phyloP scores from a whole-genome alignment of 768 basidiomycete genomes.

The Hypholoma sublateritium region DNA sequence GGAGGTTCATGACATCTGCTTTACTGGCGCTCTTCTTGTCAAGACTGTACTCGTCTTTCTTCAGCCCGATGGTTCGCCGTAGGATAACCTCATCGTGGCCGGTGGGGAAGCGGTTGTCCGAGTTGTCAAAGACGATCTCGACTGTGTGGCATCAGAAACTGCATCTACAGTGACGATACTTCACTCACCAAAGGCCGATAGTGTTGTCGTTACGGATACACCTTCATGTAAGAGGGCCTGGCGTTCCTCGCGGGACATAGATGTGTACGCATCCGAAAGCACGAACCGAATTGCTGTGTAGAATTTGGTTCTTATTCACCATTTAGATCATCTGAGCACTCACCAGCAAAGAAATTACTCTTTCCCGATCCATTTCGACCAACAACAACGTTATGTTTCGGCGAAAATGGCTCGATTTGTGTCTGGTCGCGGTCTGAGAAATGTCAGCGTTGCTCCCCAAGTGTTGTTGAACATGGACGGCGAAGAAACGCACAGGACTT shows the following conservation, averaged over 20 bases:
- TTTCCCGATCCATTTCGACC: constrained; percentile 98
- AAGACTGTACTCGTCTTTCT: constrained; percentile 98
- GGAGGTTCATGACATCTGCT: constrained; percentile 95
- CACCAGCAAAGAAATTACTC: constrained; percentile 97
- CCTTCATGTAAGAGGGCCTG: constrained; percentile 95
- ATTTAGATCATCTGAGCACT: constrained; percentile 21
- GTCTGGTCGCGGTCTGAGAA: constrained; percentile 79
- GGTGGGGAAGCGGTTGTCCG: constrained; percentile 92
- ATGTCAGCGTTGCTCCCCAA: neutral
- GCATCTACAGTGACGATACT: neutral
- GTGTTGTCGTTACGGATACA: constrained; percentile 79
- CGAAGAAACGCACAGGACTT: constrained; percentile 81
- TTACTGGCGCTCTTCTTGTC: constrained; percentile 95
- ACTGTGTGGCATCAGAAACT: constrained; percentile 36
- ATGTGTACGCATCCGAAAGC: constrained; percentile 95
- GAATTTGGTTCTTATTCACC: neutral
- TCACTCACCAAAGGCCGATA: constrained; percentile 83
- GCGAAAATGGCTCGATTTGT: constrained; percentile 92
- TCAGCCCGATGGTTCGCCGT: constrained; percentile 91
- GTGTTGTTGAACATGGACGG: neutral
- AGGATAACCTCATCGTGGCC: constrained; percentile 84
- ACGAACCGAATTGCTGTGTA: constrained; percentile 90
- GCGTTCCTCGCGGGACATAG: constrained; percentile 91
- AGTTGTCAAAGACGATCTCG: constrained; percentile 95
- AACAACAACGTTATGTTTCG: constrained; percentile 94